phyloP scores from a whole-genome alignment of 768 basidiomycete species.

The Lactarius akahatsu region DNA sequence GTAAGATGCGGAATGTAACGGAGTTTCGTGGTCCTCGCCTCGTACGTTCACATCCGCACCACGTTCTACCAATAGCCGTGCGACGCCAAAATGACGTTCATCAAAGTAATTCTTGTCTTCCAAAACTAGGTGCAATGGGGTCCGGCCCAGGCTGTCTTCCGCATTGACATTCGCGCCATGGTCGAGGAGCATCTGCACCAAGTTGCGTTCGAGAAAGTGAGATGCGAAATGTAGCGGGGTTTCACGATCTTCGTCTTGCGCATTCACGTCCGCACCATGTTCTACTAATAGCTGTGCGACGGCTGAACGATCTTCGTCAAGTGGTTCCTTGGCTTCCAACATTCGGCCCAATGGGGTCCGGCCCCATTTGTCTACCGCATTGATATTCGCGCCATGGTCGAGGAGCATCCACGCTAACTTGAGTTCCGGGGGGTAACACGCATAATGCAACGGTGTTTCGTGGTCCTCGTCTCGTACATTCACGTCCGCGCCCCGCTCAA shows the following conservation, averaged over 20 bases:
- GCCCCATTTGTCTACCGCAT: too few species aligned
- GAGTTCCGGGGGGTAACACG: too few species aligned
- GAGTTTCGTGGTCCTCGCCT: neutral
- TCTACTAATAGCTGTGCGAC: neutral
- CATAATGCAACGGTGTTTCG: too few species aligned
- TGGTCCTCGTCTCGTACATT: too few species aligned
- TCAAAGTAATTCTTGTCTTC: too few species aligned
- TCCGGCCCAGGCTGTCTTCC: too few species aligned
- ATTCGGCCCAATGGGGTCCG: neutral
- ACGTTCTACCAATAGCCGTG: neutral
- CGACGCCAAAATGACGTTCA: too few species aligned
- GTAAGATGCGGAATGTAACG: neutral
- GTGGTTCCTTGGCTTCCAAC: neutral
- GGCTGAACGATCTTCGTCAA: neutral
- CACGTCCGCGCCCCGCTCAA: too few species aligned
- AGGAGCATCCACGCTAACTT: too few species aligned
- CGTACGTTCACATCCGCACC: neutral
- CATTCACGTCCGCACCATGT: neutral
- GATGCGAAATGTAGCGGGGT: neutral
- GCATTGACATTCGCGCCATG: too few species aligned
- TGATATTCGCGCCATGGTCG: too few species aligned
- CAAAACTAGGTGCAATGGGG: too few species aligned
- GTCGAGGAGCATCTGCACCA: neutral
- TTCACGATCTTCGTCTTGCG: neutral
- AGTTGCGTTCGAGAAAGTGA: neutral